Conservation (phyloP, 495 filamentous ascomycete genomes). For the Amniculicola lignicola region DNA sequence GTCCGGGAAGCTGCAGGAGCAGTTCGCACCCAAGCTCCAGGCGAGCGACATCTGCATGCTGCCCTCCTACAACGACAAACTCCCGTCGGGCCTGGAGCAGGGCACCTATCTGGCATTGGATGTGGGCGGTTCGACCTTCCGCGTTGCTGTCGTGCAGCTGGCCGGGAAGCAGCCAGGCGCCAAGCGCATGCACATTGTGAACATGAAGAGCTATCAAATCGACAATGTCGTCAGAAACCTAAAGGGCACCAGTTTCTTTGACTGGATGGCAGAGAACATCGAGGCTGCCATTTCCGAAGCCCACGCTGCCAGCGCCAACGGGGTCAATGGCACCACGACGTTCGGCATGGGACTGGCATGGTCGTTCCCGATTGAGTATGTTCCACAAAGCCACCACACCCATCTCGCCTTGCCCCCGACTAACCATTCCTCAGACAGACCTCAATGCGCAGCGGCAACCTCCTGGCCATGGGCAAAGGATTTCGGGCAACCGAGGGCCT, state of each 20-base stretch:
- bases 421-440: slow-evolving; percentile 46
- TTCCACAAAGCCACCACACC: slow-evolving; percentile 1
- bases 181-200: slow-evolving; percentile 52
- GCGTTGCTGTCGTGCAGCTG: slow-evolving; percentile 60
- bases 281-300: slow-evolving; percentile 49
- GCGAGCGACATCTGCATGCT: slow-evolving; percentile 60
- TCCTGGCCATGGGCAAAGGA: slow-evolving; percentile 67
- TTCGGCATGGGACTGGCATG: slow-evolving; percentile 63
- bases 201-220: slow-evolving; percentile 52
- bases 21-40: slow-evolving; percentile 54
- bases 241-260: slow-evolving; percentile 58
- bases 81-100: slow-evolving; percentile 58
- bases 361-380: slow-evolving; percentile 66
- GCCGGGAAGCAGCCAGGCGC: slow-evolving; percentile 42
- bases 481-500: slow-evolving; percentile 58
- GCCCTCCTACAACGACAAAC: slow-evolving; percentile 61
- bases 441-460: slow-evolving; percentile 54
- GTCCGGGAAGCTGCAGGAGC: slow-evolving; percentile 58
- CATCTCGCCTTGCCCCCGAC: slow-evolving; percentile 2
- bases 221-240: slow-evolving; percentile 53
- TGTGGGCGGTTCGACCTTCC: slow-evolving; percentile 66
- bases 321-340: slow-evolving; percentile 30
- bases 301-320: slow-evolving; percentile 32
- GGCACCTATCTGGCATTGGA: slow-evolving; percentile 63
- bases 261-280: slow-evolving; percentile 65